phyloP scores from a whole-genome alignment of 2,329 filamentous ascomycete species.

The Microdochium nivale region DNA sequence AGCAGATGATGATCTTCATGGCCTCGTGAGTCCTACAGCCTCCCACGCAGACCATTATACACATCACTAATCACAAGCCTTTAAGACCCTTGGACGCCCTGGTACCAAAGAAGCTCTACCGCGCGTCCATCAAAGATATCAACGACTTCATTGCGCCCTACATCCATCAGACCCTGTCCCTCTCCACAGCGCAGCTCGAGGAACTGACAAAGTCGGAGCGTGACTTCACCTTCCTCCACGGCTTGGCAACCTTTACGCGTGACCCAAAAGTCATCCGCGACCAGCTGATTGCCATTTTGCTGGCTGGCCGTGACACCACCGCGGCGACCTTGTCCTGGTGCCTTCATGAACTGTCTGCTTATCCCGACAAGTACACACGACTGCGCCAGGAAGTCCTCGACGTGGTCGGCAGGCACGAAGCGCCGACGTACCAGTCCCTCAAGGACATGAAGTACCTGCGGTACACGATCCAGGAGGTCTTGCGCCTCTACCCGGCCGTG shows the following conservation, averaged over 20 bases:
- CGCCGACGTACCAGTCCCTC: slow-evolving; percentile 51
- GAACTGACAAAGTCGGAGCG: slow-evolving; percentile 57
- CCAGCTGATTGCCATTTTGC: slow-evolving; percentile 62
- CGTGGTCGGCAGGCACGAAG: slow-evolving; percentile 38
- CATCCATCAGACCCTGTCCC: slow-evolving; percentile 54
- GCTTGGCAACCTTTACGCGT: slow-evolving; percentile 58
- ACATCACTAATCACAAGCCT: background rate
- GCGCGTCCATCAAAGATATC: slow-evolving; percentile 49
- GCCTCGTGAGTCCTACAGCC: slow-evolving; percentile 17
- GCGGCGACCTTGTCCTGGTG: slow-evolving; percentile 57
- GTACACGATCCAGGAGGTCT: slow-evolving; percentile 18
- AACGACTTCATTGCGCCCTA: slow-evolving; percentile 63
- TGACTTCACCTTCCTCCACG: slow-evolving; percentile 68
- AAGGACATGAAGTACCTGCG: slow-evolving; percentile 61
- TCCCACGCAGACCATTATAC: background rate
- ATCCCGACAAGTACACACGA: slow-evolving; percentile 46
- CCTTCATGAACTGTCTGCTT: slow-evolving; percentile 55
- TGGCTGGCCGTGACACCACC: slow-evolving; percentile 64
- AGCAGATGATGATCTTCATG: slow-evolving; percentile 52
- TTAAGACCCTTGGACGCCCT: slow-evolving; percentile 47
- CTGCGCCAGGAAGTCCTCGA: slow-evolving; percentile 52
- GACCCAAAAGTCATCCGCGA: slow-evolving; percentile 54
- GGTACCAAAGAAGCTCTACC: slow-evolving; percentile 49
- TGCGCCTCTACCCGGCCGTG: slow-evolving; percentile 35
- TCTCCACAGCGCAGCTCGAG: slow-evolving; percentile 56